Base-by-base conservation (phyloP, 2,329 filamentous ascomycete species). In the Rhinocladiella similis region DNA sequence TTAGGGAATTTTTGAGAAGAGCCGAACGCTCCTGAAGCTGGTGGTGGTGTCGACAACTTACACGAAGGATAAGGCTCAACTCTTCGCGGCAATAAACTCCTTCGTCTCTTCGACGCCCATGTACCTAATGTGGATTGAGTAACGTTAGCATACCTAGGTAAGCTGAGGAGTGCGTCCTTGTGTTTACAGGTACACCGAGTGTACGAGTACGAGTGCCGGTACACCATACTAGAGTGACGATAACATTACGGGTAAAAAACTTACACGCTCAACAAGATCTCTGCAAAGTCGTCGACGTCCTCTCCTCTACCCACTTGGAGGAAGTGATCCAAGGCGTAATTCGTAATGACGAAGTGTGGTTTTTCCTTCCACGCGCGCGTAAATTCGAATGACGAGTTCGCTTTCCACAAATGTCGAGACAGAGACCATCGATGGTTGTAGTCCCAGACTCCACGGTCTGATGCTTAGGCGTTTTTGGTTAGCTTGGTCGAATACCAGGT, bases 1-100 rank as follows among this genome's bases (percentile, higher is more conserved):
- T 68, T 3, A 51, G 51, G 22, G 57, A 61, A 41, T 67, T 66
- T 47, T 39, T 63, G 39, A 47, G 49, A 29, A 52, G 61, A 20
- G 52, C 10, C 33, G 18, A 7, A 25, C n/a, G n/a, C n/a, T n/a
- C n/a, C n/a, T n/a, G n/a, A n/a, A n/a, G n/a, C n/a, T n/a, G n/a
- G n/a, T n/a, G n/a, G n/a, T n/a, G n/a, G n/a, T n/a, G n/a, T n/a
- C n/a, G n/a, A n/a, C n/a, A n/a, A n/a, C n/a, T n/a, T n/a, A n/a
- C n/a, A n/a, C n/a, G n/a, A n/a, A n/a, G n/a, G n/a, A n/a, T n/a
- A n/a, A n/a, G n/a, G n/a, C 16, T 36, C 25, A 49, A 41, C 38
- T 41, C 38, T 41, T n/a, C 10, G 38, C 38, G 38, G 22, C 7
- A 25, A 25, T 25, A 25, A 25, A 25, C 22, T 25, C 22, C 7